phyloP scores from a whole-genome alignment of 352 stramenopile genomes.

The Phytophthora kernoviae region DNA sequence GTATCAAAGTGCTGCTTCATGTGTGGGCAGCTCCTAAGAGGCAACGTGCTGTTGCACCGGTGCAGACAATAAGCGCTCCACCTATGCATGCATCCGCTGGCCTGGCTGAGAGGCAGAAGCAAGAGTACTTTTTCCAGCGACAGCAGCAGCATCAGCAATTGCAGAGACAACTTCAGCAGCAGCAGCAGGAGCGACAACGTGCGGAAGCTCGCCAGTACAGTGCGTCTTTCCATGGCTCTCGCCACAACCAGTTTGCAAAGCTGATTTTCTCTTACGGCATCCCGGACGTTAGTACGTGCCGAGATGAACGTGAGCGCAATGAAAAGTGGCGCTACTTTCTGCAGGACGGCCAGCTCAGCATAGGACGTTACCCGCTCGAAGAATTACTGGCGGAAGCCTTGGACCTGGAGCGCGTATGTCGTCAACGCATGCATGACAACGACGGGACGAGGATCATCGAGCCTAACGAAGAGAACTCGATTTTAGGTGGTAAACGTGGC shows the following conservation, averaged over 20 bases:
- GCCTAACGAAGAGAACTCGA: conserved; percentile 42
- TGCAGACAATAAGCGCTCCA: conserved; percentile 8
- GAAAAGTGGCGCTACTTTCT: conserved; percentile 88
- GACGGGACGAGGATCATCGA: conserved; percentile 4
- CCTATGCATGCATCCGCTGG: conserved; percentile 2
- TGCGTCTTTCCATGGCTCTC: conserved; percentile 28
- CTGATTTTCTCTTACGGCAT: conserved; percentile 81
- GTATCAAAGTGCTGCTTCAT: conserved; percentile 54
- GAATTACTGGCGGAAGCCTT: conserved; percentile 59
- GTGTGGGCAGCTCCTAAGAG: conserved; percentile 43
- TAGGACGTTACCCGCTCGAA: conserved; percentile 44
- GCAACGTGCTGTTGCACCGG: conserved; percentile 8
- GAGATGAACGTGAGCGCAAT: conserved; percentile 42
- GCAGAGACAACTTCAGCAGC: conserved; percentile 20
- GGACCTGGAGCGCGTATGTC: conserved; percentile 69
- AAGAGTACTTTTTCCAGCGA: conserved; percentile 16
- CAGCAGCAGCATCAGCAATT: conserved; percentile 14
- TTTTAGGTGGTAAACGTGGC: conserved; percentile 68
- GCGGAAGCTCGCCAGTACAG: conserved; percentile 20
- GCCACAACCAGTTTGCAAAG: conserved; percentile 78
- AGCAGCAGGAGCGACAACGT: conserved; percentile 27
- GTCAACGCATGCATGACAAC: conserved; percentile 32
- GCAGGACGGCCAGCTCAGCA: conserved; percentile 49
- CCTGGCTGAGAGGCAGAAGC: background rate
- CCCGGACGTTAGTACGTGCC: conserved; percentile 67